Evolutionary conservation across 164 flowering plant genomes (phyloP).

Genomic region (Chloranthus sessilifolius): DNA sequence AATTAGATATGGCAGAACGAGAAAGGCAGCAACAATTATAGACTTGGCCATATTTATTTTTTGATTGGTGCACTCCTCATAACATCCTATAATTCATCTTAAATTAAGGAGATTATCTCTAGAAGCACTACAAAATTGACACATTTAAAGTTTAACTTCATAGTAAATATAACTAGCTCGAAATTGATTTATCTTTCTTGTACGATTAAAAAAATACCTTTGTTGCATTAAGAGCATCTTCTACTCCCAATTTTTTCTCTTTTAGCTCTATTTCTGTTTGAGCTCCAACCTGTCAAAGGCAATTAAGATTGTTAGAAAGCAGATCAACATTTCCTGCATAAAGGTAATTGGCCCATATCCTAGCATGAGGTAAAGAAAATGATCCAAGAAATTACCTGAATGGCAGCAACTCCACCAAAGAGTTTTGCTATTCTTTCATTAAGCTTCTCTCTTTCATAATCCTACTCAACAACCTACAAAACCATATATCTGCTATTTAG

Average conservation of each 20-base stretch:
- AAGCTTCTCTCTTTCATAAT: slow-evolving; percentile 90
- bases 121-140: no score
- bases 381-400: slow-evolving; percentile 44
- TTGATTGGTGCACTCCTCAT: no score
- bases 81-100: no score
- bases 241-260: slow-evolving; percentile 95
- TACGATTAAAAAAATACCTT: slow-evolving; percentile 65
- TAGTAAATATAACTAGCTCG: no score
- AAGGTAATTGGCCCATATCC: not conserved
- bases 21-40: no score
- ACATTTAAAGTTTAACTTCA: no score
- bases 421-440: slow-evolving; percentile 95
- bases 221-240: slow-evolving; percentile 98
- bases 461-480: slow-evolving; percentile 83
- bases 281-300: slow-evolving; percentile 80
- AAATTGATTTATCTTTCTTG: no score
- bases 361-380: slow-evolving; percentile 16
- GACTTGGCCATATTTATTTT: no score
- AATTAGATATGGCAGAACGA: no score
- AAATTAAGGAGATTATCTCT: no score
- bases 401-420: slow-evolving; percentile 98
- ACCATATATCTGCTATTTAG: not conserved
- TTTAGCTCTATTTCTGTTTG: slow-evolving; percentile 97
- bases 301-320: not conserved
- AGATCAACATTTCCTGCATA: not conserved